A percentile compares a stretch with the other conserved stretches of the same genome.
These are phyloP conservation scores for Phytophthora pistaciae DNA, from an alignment of 352 stramenopile genomes.

Conservation along the genomic window DNA sequence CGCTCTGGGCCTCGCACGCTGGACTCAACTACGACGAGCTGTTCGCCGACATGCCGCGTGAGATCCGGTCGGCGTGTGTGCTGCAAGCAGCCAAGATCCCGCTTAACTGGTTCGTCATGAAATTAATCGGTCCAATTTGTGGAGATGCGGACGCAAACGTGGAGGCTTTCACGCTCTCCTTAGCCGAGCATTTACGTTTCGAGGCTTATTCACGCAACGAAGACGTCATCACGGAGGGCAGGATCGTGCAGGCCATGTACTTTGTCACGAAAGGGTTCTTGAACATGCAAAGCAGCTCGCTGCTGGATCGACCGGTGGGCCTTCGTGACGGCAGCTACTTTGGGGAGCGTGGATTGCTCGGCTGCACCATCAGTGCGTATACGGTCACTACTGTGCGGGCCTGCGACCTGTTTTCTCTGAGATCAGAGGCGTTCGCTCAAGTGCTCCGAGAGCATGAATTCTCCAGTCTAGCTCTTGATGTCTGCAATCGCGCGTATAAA, in stretches of 20 bases:
- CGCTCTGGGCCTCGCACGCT: constrained; percentile 57
- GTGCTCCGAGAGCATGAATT: too few relatives aligned
- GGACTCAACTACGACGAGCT: constrained; percentile 46
- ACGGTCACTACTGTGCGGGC: too few relatives aligned
- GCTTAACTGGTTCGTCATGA: constrained; percentile 42
- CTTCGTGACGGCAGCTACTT: constrained; percentile 52
- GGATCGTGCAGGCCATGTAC: constrained; percentile 63
- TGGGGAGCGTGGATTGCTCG: constrained; percentile 48
- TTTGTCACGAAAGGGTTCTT: constrained; percentile 66
- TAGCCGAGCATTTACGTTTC: constrained; percentile 52
- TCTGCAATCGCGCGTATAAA: too few relatives aligned
- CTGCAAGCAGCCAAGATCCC: too few relatives aligned
- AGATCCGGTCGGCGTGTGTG: too few relatives aligned
- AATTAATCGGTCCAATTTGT: constrained; percentile 41
- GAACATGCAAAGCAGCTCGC: constrained; percentile 30
- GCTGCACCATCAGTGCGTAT: too few relatives aligned
- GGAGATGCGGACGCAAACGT: constrained; percentile 26
- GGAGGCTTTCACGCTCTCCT: constrained; percentile 23
- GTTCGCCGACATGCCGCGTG: too few relatives aligned
- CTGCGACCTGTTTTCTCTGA: too few relatives aligned
- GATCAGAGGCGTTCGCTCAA: too few relatives aligned
- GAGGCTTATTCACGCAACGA: constrained; percentile 64
- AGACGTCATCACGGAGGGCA: constrained; percentile 58
- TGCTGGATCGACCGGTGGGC: constrained; percentile 10
- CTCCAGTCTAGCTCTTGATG: too few relatives aligned